These are phyloP conservation scores for Verticillium albo-atrum DNA, from an alignment of 2,329 filamentous ascomycete species.

Conservation along the genomic window DNA sequence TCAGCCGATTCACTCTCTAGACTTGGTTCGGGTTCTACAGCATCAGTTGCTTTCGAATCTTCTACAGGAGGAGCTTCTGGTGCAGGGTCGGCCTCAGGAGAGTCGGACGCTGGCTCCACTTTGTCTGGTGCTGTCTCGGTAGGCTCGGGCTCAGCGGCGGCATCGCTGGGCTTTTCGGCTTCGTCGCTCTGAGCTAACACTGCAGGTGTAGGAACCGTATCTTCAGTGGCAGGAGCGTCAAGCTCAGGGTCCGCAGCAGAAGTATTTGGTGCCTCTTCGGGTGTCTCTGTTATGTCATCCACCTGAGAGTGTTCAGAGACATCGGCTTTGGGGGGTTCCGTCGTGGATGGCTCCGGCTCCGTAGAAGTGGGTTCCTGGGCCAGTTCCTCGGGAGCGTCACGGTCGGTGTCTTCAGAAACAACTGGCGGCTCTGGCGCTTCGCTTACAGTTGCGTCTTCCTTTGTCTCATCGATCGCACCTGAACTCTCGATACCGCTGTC, in stretches of 20 bases:
- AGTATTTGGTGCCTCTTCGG: background rate
- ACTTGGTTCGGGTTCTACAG: background rate
- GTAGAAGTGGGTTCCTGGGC: too few relatives aligned
- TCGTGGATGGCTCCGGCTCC: background rate
- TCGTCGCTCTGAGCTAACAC: background rate
- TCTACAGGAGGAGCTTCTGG: background rate
- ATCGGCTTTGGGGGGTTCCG: background rate
- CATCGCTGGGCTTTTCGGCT: background rate
- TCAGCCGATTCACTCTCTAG: background rate
- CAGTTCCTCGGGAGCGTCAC: background rate
- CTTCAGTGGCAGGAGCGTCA: background rate
- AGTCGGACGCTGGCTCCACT: background rate
- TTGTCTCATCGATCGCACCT: background rate
- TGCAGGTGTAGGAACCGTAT: background rate
- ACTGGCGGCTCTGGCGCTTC: background rate
- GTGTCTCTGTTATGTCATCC: background rate
- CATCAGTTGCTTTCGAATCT: background rate
- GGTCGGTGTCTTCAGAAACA: background rate
- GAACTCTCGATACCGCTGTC: background rate
- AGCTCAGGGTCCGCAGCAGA: background rate
- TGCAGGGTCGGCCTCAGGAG: background rate
- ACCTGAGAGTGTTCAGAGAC: background rate
- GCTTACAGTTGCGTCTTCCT: background rate
- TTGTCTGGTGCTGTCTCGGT: background rate
- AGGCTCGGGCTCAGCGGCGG: background rate